Evolutionary conservation across 1,284 basidiomycete genomes (phyloP).

Genomic region (Leccinum subspadiceum): DNA sequence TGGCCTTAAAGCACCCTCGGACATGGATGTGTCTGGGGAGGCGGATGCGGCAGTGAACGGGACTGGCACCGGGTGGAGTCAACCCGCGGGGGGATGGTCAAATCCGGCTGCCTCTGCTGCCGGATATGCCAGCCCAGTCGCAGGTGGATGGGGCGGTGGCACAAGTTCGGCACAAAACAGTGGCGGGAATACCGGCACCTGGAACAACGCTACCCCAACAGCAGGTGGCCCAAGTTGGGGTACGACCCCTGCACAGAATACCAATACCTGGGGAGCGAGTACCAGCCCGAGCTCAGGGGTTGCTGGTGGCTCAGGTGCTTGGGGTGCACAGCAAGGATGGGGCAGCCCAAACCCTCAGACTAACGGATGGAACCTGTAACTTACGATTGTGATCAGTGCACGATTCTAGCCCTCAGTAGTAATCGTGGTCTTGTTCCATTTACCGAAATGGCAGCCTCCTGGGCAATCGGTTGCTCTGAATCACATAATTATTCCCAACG

Average conservation of each 20-base stretch:
- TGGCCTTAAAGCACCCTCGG: constrained; percentile 65
- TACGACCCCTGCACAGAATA: constrained; percentile 38
- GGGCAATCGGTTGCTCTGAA: background rate
- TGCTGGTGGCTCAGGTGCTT: constrained; percentile 23
- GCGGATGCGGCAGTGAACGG: constrained; percentile 36
- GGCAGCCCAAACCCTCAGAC: constrained; percentile 43
- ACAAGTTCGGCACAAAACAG: constrained; percentile 33
- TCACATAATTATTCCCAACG: background rate
- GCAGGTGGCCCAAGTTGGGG: constrained; percentile 31
- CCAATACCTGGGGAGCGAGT: constrained; percentile 25
- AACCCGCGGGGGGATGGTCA: constrained; percentile 15
- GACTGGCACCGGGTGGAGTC: constrained; percentile 24
- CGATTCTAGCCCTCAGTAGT: background rate
- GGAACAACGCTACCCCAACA: constrained; percentile 28
- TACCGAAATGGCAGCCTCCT: background rate
- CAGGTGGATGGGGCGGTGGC: constrained; percentile 35
- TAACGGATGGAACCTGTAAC: constrained; percentile 57
- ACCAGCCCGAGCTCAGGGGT: constrained; percentile 33
- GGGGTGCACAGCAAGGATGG: constrained; percentile 39
- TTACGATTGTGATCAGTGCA: background rate
- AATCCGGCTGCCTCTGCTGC: constrained; percentile 29
- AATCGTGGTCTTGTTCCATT: background rate
- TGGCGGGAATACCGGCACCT: constrained; percentile 19
- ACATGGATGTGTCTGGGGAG: constrained; percentile 46
- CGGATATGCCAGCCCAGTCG: constrained; percentile 34